phyloP scores from a whole-genome alignment of 345 rosid species.

The Rhodamnia rubescens region DNA sequence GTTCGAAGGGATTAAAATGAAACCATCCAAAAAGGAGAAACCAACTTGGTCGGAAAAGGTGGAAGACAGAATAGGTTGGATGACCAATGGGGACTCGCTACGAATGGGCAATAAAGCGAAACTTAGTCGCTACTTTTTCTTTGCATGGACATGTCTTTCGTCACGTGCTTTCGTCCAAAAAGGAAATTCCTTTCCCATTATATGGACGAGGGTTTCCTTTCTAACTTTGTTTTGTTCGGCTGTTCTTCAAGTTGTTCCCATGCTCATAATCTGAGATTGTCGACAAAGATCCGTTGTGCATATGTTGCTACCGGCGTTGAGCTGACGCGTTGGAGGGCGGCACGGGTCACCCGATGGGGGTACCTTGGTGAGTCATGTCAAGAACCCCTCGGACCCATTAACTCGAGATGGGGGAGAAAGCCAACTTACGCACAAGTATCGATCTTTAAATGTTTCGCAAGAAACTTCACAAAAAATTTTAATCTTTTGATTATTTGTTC shows the following conservation, averaged over 20 bases:
- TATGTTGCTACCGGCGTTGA: background rate
- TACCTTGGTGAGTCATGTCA: no score
- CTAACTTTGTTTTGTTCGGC: background rate
- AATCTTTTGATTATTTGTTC: background rate
- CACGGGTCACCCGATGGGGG: background rate
- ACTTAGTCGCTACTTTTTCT: background rate
- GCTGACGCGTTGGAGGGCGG: background rate
- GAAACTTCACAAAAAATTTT: background rate
- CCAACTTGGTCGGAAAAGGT: background rate
- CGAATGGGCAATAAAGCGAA: background rate
- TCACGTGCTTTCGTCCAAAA: background rate
- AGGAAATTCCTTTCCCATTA: background rate
- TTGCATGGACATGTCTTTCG: background rate
- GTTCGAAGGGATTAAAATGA: background rate
- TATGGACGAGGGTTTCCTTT: background rate
- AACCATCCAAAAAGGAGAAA: background rate
- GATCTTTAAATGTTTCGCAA: background rate
- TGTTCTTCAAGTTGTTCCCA: background rate
- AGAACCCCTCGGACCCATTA: background rate
- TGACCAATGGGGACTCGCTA: background rate
- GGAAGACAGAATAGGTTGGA: no score
- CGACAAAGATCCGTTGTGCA: rapidly evolving
- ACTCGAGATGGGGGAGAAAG: no score
- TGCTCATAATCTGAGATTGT: background rate
- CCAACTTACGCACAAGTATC: no score